These are phyloP conservation scores for Hyaloperonospora arabidopsidis DNA, from an alignment of 352 stramenopile genomes.

Conservation along the genomic window DNA sequence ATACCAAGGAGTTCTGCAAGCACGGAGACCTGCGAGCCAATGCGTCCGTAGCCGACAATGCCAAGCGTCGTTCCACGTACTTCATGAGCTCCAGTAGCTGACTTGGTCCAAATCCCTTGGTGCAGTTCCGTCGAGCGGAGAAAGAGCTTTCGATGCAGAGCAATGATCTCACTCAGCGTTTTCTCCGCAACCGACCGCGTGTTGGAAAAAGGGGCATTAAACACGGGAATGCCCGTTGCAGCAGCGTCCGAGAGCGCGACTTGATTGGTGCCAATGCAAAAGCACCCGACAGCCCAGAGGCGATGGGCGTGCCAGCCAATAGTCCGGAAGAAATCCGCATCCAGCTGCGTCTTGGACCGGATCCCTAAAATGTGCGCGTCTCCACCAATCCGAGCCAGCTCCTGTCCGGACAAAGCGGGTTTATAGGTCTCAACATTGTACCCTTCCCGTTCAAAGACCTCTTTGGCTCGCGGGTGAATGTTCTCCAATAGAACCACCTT, in stretches of 20 bases:
- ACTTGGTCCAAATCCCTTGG: conserved; percentile 74
- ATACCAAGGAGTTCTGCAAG: conserved; percentile 87
- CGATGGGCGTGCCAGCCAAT: conserved; percentile 74
- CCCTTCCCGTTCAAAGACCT: conserved; percentile 72
- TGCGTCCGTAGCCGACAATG: conserved; percentile 76
- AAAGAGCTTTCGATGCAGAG: conserved; percentile 78
- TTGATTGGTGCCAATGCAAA: conserved; percentile 83
- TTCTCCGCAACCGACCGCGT: conserved; percentile 81
- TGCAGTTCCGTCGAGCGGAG: conserved; percentile 70
- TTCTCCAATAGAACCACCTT: conserved; percentile 82
- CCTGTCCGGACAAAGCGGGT: conserved; percentile 56
- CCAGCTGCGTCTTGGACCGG: conserved; percentile 76
- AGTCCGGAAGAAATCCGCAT: conserved; percentile 67
- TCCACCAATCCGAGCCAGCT: conserved; percentile 63
- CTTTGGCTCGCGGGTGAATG: conserved; percentile 67
- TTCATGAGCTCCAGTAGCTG: conserved; percentile 65
- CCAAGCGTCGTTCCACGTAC: conserved; percentile 75
- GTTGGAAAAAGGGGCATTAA: conserved; percentile 83
- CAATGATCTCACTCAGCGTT: conserved; percentile 75
- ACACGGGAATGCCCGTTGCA: conserved; percentile 62
- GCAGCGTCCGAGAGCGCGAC: conserved; percentile 56
- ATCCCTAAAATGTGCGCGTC: conserved; percentile 76
- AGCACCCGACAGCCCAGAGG: conserved; percentile 73
- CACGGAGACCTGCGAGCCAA: conserved; percentile 77
- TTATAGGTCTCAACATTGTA: conserved; percentile 78